Conservation (phyloP, 1,139 yeast species). For the Saccharomyces pastorianus region DNA sequence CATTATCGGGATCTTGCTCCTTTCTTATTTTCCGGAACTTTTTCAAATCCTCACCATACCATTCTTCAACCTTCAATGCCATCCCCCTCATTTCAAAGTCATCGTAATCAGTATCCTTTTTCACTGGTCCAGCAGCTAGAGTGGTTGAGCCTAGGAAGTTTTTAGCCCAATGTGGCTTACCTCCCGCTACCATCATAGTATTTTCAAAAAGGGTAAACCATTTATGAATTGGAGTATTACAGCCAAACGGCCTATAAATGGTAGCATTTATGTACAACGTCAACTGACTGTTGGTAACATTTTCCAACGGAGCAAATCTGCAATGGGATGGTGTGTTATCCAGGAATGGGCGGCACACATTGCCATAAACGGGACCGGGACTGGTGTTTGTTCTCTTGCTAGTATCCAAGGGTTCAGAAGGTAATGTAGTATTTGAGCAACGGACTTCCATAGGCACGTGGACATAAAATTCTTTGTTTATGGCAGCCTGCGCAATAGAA, state of each 20-base stretch:
- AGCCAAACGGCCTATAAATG: constrained; percentile 85
- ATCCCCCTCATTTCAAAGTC: constrained; percentile 82
- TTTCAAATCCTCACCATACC: constrained; percentile 71
- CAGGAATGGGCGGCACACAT: constrained; percentile 67
- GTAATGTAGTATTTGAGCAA: constrained; percentile 73
- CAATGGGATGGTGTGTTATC: constrained; percentile 65
- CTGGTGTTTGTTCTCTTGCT: constrained; percentile 38
- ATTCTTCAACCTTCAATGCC: constrained; percentile 54
- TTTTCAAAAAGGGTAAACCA: constrained; percentile 86
- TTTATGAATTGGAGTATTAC: constrained; percentile 61
- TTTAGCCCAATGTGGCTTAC: constrained; percentile 99
- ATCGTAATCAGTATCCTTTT: constrained; percentile 32
- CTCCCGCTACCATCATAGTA: constrained; percentile 67
- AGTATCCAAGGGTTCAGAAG: constrained; percentile 35
- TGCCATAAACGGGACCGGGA: constrained; percentile 79
- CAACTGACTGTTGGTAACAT: constrained; percentile 67
- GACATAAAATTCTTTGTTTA: constrained; percentile 58
- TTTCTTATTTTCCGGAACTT: constrained; percentile 54
- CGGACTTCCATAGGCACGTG: constrained; percentile 96
- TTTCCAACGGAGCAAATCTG: constrained; percentile 44
- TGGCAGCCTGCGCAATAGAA: constrained; percentile 55
- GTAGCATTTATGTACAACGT: constrained; percentile 89
- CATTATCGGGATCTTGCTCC: constrained; percentile 70
- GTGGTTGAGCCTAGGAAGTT: constrained; percentile 67
- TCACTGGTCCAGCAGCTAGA: constrained; percentile 31